A percentile compares a stretch with the other conserved stretches of the same genome.
phyloP scores from a whole-genome alignment of 169 alveolate genomes.

The Cryptosporidium baileyi region DNA sequence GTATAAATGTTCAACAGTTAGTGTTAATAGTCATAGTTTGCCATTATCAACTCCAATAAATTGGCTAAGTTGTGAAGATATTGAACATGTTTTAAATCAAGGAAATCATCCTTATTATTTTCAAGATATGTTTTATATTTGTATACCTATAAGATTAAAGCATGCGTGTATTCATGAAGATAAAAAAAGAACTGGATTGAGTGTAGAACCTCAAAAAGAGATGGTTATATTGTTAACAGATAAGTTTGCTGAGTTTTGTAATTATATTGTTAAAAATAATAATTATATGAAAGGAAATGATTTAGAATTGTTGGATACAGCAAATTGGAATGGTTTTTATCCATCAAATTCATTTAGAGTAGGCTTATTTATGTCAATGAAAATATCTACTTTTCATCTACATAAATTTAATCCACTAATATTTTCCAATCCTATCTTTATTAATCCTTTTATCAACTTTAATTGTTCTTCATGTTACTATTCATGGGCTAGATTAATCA shows the following conservation, averaged over 20 bases:
- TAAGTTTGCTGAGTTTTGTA: conserved; percentile 36
- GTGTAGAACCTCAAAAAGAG: conserved; percentile 41
- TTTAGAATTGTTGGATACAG: neutral
- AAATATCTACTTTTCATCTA: conserved; percentile 33
- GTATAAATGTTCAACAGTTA: conserved; percentile 37
- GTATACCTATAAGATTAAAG: conserved; percentile 41
- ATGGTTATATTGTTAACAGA: conserved; percentile 41
- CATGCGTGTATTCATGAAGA: conserved; percentile 62
- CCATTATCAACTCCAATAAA: conserved; percentile 59
- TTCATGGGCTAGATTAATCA: conserved; percentile 26
- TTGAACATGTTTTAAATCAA: conserved; percentile 43
- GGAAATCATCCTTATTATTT: conserved; percentile 4
- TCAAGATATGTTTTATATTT: conserved; percentile 58
- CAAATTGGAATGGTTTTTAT: conserved; percentile 21
- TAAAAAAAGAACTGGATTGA: conserved; percentile 2
- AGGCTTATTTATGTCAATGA: conserved; percentile 39
- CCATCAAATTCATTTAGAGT: conserved; percentile 52
- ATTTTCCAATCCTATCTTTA: conserved; percentile 33
- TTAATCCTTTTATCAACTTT: conserved; percentile 13
- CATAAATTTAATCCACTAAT: neutral
- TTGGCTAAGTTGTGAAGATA: conserved; percentile 60
- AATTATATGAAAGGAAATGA: neutral
- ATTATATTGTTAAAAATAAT: neutral
- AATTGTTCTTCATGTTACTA: conserved; percentile 56
- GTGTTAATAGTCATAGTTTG: conserved; percentile 46